Percentiles rank a stretch among this genome's conserved stretches.
phyloP scores from a whole-genome alignment of 345 rosid genomes.

The Syzygium aromaticum region DNA sequence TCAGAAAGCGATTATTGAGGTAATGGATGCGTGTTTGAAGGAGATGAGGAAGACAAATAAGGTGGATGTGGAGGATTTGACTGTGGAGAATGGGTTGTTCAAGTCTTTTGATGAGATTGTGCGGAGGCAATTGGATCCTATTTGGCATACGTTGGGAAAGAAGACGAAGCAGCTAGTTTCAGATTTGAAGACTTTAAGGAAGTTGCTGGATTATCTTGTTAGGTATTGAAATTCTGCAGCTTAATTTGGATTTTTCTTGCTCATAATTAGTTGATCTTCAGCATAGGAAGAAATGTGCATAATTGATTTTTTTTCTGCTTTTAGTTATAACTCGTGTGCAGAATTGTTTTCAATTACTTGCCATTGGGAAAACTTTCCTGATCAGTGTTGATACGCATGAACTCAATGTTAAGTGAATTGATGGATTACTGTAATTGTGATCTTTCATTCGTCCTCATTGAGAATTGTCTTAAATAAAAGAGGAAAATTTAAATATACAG shows the following conservation, averaged over 20 bases:
- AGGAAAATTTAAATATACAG: background rate
- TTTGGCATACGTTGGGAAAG: conserved; percentile 94
- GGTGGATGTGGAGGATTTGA: conserved; percentile 94
- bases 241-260: background rate
- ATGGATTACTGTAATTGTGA: background rate
- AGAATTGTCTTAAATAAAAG: background rate
- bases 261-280: background rate
- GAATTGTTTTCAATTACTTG: background rate
- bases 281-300: background rate
- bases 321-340: background rate
- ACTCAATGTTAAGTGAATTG: background rate
- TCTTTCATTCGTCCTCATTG: background rate
- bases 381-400: background rate
- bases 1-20: conserved; percentile 84
- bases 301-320: background rate
- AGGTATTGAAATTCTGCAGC: conserved; percentile 31
- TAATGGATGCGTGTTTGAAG: conserved; percentile 90
- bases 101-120: conserved; percentile 99
- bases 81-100: conserved; percentile 90
- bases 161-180: conserved; percentile 95
- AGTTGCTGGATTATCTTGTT: conserved; percentile 93
- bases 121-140: conserved; percentile 92
- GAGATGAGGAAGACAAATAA: conserved; percentile 95
- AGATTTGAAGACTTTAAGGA: conserved; percentile 93
- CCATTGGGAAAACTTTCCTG: background rate